Percentiles rank a stretch among this genome's conserved stretches.
Conservation (phyloP, 2,329 filamentous ascomycete genomes). For the Sporothrix euskadiensis region DNA sequence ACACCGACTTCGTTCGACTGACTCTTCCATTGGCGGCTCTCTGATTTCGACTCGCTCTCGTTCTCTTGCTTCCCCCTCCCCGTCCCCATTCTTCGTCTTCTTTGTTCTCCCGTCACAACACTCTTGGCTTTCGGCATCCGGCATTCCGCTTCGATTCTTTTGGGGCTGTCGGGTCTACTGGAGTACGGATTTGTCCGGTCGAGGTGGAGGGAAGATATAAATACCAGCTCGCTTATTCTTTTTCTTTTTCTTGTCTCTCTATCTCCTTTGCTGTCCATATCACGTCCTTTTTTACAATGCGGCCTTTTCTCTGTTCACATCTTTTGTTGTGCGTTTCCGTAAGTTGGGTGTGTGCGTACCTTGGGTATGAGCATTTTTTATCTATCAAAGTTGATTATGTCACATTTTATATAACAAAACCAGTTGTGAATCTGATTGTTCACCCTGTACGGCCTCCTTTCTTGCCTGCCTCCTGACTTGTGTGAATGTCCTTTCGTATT, state of each 20-base stretch:
- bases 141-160: not conserved
- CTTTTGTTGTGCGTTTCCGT: not conserved
- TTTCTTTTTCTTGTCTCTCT: not conserved
- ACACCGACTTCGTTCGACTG: not conserved
- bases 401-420: conserved; percentile 12
- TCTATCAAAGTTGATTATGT: conserved; percentile 23
- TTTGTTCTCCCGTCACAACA: not conserved
- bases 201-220: conserved; percentile 18
- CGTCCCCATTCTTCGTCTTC: not conserved
- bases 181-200: conserved; percentile 23
- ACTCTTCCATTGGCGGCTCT: not conserved
- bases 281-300: conserved; percentile 8
- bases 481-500: not conserved
- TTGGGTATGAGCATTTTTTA: conserved; percentile 27
- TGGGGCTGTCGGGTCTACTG: conserved; percentile 21
- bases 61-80: not conserved
- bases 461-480: not conserved
- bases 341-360: not conserved
- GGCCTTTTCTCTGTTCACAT: not conserved
- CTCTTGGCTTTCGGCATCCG: not conserved
- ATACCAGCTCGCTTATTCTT: conserved; percentile 1
- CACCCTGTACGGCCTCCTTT: not conserved
- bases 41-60: not conserved
- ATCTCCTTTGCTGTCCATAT: not conserved
- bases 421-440: not conserved